Conservation (phyloP, 345 rosid species). For the Turnera subulata region DNA sequence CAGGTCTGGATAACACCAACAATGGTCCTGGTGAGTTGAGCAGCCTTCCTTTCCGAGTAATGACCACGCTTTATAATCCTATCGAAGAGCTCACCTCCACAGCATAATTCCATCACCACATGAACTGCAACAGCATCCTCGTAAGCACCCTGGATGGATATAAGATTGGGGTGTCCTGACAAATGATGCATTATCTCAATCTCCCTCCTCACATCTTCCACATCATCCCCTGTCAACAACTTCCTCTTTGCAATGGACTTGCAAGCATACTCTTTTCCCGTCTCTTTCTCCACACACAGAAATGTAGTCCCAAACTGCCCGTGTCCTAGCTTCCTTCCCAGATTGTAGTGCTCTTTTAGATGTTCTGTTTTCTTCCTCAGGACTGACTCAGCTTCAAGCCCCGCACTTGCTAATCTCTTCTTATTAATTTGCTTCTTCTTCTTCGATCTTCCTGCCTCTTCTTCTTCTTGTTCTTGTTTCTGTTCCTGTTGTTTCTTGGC, state of each 20-base stretch:
- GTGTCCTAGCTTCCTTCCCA: slow-evolving; percentile 75
- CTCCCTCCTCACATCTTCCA: slow-evolving; percentile 90
- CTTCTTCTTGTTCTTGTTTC: slow-evolving; percentile 17
- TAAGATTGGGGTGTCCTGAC: slow-evolving; percentile 59
- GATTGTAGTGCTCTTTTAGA: slow-evolving; percentile 56
- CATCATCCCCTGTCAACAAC: slow-evolving; percentile 52
- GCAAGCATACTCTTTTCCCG: slow-evolving; percentile 77
- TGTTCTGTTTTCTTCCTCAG: slow-evolving; percentile 56
- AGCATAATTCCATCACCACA: slow-evolving; percentile 87
- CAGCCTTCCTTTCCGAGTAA: slow-evolving; percentile 74
- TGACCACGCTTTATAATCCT: slow-evolving; percentile 75
- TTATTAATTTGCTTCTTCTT: slow-evolving; percentile 28
- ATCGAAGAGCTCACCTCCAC: slow-evolving; percentile 92
- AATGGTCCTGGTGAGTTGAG: slow-evolving; percentile 58
- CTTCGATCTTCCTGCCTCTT: slow-evolving; percentile 24
- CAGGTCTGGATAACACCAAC: slow-evolving; percentile 70
- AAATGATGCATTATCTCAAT: slow-evolving; percentile 90
- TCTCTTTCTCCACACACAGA: slow-evolving; percentile 62
- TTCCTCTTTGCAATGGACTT: slow-evolving; percentile 88
- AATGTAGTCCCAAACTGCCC: slow-evolving; percentile 95
- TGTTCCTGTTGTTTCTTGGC: slow-evolving; percentile 8
- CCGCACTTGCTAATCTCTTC: slow-evolving; percentile 55
- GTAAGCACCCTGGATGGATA: slow-evolving; percentile 74
- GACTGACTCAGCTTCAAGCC: slow-evolving; percentile 54
- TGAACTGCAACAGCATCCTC: slow-evolving; percentile 86